Evolutionary conservation across 192 early-diverging fungal species (phyloP).

Genomic region (Coemansia sp.): DNA sequence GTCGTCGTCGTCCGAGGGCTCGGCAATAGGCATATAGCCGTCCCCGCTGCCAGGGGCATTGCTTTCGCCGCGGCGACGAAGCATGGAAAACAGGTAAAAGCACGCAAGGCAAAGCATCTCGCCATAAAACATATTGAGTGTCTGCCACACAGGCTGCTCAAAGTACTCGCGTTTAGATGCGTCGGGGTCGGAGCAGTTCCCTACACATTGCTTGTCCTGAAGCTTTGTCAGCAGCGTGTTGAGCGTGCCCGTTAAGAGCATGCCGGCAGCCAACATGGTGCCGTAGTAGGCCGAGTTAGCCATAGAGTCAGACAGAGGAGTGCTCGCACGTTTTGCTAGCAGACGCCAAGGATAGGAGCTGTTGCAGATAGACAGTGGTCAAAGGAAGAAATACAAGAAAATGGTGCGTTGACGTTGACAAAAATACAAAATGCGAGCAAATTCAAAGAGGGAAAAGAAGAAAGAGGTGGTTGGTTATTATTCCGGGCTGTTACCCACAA

Average conservation of each 20-base stretch:
- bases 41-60: conserved; percentile 4
- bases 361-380: no score
- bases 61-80: conserved; percentile 16
- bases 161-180: conserved; percentile 67
- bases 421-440: no score
- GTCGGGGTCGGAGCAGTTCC: conserved; percentile 80
- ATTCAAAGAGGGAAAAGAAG: neutral
- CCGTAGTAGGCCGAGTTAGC: conserved; percentile 33
- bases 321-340: no score
- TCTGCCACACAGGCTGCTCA: conserved; percentile 98
- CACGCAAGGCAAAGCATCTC: conserved; percentile 78
- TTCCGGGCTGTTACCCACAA: no score
- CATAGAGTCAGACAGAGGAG: conserved; percentile 18
- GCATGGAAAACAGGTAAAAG: conserved; percentile 56
- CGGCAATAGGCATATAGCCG: conserved; percentile 40
- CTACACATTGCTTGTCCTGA: conserved; percentile 91
- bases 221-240: conserved; percentile 83
- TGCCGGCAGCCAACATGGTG: conserved; percentile 62
- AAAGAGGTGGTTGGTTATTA: neutral
- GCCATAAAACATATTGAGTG: conserved; percentile 96
- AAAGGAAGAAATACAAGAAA: no score
- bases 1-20: conserved; percentile 17
- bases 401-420: no score
- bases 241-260: conserved; percentile 73
- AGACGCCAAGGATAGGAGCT: no score